A percentile compares a stretch with the other conserved stretches of the same genome.
Evolutionary conservation across 768 basidiomycete species (phyloP).

Genomic region (Suillus occidentalis): DNA sequence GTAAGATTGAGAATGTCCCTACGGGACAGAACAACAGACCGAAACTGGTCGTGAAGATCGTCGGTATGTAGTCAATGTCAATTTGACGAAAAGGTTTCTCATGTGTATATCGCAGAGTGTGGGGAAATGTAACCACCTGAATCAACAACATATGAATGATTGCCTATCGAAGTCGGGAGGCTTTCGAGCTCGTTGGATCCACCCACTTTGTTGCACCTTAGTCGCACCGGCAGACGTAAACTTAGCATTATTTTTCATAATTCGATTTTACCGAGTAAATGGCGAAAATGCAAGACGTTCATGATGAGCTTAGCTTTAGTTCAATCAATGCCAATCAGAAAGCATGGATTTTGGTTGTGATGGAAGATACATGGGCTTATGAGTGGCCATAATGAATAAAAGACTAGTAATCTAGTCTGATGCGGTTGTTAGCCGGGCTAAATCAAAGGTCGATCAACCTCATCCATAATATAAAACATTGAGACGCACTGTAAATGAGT

Average conservation of each 20-base stretch:
- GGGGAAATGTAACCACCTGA: slow-evolving; percentile 50
- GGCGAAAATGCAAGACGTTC: background rate
- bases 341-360: slow-evolving; percentile 31
- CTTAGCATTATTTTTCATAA: background rate
- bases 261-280: background rate
- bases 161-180: background rate
- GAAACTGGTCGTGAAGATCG: slow-evolving; percentile 85
- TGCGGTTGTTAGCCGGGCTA: slow-evolving; percentile 46
- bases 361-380: slow-evolving; percentile 38
- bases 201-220: background rate
- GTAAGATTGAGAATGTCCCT: slow-evolving; percentile 95
- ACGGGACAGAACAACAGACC: slow-evolving; percentile 90
- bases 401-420: slow-evolving; percentile 36
- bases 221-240: background rate
- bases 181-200: background rate
- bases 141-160: background rate
- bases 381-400: slow-evolving; percentile 23
- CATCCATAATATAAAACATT: background rate
- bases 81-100: background rate
- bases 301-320: background rate
- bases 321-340: slow-evolving; percentile 19
- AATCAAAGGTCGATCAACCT: slow-evolving; percentile 8
- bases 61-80: slow-evolving; percentile 49
- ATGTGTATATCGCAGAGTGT: slow-evolving; percentile 40
- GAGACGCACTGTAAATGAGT: slow-evolving; percentile 88